phyloP scores from a whole-genome alignment of 306 rosid species.

The Lithocarpus polystachyus region DNA sequence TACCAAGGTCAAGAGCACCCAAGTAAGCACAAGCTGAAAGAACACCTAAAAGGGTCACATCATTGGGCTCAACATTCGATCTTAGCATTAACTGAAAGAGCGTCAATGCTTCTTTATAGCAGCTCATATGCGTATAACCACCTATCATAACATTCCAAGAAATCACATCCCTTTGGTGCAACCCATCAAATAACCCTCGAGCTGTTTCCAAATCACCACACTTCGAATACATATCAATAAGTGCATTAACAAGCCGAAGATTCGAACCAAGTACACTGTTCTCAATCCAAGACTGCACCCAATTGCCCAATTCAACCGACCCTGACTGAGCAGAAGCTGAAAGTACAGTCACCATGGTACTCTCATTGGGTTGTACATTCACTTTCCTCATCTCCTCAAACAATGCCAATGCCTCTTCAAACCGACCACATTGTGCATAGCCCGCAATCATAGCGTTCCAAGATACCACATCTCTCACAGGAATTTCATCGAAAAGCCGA shows the following conservation, averaged over 20 bases:
- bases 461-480: constrained; percentile 56
- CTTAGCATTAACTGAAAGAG: constrained; percentile 62
- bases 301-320: constrained; percentile 53
- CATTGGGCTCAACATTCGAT: constrained; percentile 59
- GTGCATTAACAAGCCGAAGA: constrained; percentile 60
- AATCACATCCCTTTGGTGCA: constrained; percentile 59
- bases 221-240: constrained; percentile 72
- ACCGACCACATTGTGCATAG: constrained; percentile 48
- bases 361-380: constrained; percentile 43
- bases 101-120: constrained; percentile 57
- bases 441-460: constrained; percentile 96
- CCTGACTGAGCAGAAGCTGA: constrained; percentile 69
- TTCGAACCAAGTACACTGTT: constrained; percentile 38
- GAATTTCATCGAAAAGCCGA: constrained; percentile 55
- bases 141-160: constrained; percentile 89
- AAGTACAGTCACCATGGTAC: constrained; percentile 60
- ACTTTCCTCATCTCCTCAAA: constrained; percentile 53
- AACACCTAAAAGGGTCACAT: constrained; percentile 68
- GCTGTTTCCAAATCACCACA: constrained; percentile 64
- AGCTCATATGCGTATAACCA: constrained; percentile 51
- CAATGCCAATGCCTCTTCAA: constrained; percentile 55
- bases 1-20: constrained; percentile 86
- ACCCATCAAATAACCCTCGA: constrained; percentile 60
- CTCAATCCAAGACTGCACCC: constrained; percentile 59
- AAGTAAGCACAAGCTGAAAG: constrained; percentile 79